These are phyloP conservation scores for Talaromyces marneffei DNA, from an alignment of 2,329 filamentous ascomycete species.

Conservation along the genomic window DNA sequence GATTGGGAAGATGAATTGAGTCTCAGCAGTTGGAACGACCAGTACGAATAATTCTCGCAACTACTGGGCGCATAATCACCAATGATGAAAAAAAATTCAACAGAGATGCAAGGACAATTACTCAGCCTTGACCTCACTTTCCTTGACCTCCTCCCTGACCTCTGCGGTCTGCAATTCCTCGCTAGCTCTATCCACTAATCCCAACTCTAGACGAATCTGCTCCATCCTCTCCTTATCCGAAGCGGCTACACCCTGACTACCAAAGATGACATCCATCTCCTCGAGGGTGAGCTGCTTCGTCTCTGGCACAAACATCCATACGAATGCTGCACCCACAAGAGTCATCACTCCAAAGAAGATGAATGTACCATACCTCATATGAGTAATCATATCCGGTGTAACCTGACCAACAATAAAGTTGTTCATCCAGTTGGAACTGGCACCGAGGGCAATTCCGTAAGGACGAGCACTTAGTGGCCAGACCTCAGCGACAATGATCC, in stretches of 20 bases:
- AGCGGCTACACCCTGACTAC: slow-evolving; percentile 31
- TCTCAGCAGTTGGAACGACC: too few species aligned
- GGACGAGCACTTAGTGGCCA: slow-evolving; percentile 66
- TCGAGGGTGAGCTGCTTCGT: slow-evolving; percentile 50
- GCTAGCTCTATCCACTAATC: slow-evolving; percentile 37
- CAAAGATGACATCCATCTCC: slow-evolving; percentile 53
- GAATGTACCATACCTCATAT: slow-evolving; percentile 58
- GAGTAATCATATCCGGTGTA: slow-evolving; percentile 60
- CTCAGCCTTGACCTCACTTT: slow-evolving; percentile 4
- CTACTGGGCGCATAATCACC: too few species aligned
- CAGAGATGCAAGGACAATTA: not conserved
- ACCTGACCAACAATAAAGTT: slow-evolving; percentile 62
- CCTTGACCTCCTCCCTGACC: slow-evolving; percentile 13
- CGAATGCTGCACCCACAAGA: slow-evolving; percentile 28
- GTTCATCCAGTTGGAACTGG: slow-evolving; percentile 55
- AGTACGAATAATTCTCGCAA: too few species aligned
- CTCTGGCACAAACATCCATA: slow-evolving; percentile 40
- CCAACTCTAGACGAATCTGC: slow-evolving; percentile 67
- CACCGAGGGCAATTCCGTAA: slow-evolving; percentile 65
- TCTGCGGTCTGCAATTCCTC: slow-evolving; percentile 4
- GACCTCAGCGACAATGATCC: slow-evolving; percentile 70
- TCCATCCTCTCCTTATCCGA: slow-evolving; percentile 56
- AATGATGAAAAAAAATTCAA: not conserved
- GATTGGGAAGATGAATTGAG: too few species aligned
- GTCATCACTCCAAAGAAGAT: slow-evolving; percentile 42